Percentiles rank a stretch among this genome's conserved stretches.
Conservation (phyloP, 2,329 filamentous ascomycete species). For the Pseudophaeomoniella oleicola region DNA sequence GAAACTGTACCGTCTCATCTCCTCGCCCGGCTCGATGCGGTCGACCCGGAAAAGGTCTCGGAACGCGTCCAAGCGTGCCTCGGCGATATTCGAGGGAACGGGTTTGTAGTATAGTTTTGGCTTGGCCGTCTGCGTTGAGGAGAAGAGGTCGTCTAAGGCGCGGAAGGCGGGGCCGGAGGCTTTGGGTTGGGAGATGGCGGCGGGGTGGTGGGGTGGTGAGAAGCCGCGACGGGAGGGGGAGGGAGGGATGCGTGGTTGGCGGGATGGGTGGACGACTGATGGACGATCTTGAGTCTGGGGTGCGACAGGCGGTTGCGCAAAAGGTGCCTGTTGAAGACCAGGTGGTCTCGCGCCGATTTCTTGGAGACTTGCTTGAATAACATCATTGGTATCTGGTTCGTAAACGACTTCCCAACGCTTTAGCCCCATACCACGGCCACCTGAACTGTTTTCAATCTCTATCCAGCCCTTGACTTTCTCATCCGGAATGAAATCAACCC, state of each 20-base stretch:
- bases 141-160: conserved; percentile 46
- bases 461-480: conserved; percentile 63
- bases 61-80: conserved; percentile 48
- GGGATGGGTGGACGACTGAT: not conserved
- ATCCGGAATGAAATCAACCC: conserved; percentile 78
- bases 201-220: conserved; percentile 5
- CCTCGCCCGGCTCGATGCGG: conserved; percentile 22
- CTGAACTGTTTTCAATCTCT: conserved; percentile 44
- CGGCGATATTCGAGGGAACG: conserved; percentile 49
- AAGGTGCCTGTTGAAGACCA: conserved; percentile 7
- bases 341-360: conserved; percentile 24
- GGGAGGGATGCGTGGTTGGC: not conserved
- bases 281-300: conserved; percentile 4
- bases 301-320: conserved; percentile 12
- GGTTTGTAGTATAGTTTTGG: conserved; percentile 53
- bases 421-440: conserved; percentile 21
- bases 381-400: conserved; percentile 38
- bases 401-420: conserved; percentile 64
- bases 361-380: conserved; percentile 41
- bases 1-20: conserved; percentile 59
- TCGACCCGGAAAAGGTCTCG: conserved; percentile 26
- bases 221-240: conserved; percentile 2
- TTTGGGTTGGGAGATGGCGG: conserved; percentile 15
- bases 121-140: conserved; percentile 40
- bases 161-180: conserved; percentile 31